Evolutionary conservation across 2,329 filamentous ascomycete genomes (phyloP), one percentile per base, ranked within the genome.

Genomic region (Claviceps spartinae): DNA sequence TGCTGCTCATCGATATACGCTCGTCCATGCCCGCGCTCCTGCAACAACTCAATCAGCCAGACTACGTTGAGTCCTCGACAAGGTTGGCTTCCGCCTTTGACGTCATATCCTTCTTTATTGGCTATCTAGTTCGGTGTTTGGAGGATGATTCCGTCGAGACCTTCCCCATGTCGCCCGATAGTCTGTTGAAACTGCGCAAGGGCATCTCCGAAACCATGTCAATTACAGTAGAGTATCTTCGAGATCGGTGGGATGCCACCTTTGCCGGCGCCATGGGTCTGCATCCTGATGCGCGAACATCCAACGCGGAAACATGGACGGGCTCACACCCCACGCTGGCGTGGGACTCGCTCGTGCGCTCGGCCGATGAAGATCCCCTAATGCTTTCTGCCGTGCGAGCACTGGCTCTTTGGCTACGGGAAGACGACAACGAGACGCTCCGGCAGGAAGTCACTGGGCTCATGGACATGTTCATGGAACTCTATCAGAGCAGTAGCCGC

Each of bases 191-290:
- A 58, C 66, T 86, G 5, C 74, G 80, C 41, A 78, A 73, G 48
- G 70, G 74, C 51, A 74, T 86, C 49, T 72, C 76, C 1, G 83
- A 86, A 59, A 80, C 82, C 3, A 72, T 85, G 60, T 79, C 79
- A 0, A 65, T 82, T 1, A 74, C 76, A 0, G 74, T 82, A 54
- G 83, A 86, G 64, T 83, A 81, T 61, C 71, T 86, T 1, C 76
- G 82, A 42, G 83, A 86, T 60, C 69, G 82, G n/a, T 86, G 80
- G 79, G 83, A 86, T 60, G 79, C 78, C 4, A 76, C 78, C 2
- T 69, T 78, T n/a, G 76, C 80, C 3, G 82, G 81, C 11, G 77
- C 78, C 6, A 73, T 76, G 62, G 81, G 81, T 2, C 62, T 85
- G 6, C 78, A 85, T 59, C 76, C 75, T 1, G 73, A 76, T 9